Conservation (phyloP, 805 yeast species). For the Yamadazyma phyllophila region DNA sequence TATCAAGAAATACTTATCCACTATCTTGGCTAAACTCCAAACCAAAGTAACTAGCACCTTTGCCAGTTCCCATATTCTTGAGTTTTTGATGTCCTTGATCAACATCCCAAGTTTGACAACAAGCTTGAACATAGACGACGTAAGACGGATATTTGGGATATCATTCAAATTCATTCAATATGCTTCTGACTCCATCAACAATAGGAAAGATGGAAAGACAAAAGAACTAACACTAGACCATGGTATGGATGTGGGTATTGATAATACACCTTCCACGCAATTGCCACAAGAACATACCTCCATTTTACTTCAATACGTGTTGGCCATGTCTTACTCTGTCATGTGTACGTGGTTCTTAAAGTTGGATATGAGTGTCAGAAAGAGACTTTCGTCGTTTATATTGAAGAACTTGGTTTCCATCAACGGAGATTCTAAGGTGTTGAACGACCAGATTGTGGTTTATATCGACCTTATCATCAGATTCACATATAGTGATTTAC, state of each 20-base stretch:
- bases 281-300: conserved; percentile 43
- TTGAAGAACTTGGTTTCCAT: conserved; percentile 44
- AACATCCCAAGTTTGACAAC: conserved; percentile 65
- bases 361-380: conserved; percentile 57
- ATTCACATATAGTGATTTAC: conserved; percentile 63
- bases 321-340: conserved; percentile 63
- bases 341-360: conserved; percentile 71
- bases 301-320: conserved; percentile 57
- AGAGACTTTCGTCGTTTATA: conserved; percentile 59
- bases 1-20: conserved; percentile 62
- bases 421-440: conserved; percentile 19
- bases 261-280: conserved; percentile 52
- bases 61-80: conserved; percentile 72
- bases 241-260: conserved; percentile 52
- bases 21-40: conserved; percentile 71
- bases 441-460: conserved; percentile 58
- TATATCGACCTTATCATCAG: conserved; percentile 65
- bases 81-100: conserved; percentile 65
- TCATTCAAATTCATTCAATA: conserved; percentile 77
- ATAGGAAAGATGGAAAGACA: conserved; percentile 18
- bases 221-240: conserved; percentile 24
- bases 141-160: conserved; percentile 76
- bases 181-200: conserved; percentile 48
- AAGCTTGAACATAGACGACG: conserved; percentile 74
- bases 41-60: conserved; percentile 68